These are phyloP conservation scores for Chimonanthus praecox DNA, from an alignment of 164 flowering plant species.

Conservation along the genomic window DNA sequence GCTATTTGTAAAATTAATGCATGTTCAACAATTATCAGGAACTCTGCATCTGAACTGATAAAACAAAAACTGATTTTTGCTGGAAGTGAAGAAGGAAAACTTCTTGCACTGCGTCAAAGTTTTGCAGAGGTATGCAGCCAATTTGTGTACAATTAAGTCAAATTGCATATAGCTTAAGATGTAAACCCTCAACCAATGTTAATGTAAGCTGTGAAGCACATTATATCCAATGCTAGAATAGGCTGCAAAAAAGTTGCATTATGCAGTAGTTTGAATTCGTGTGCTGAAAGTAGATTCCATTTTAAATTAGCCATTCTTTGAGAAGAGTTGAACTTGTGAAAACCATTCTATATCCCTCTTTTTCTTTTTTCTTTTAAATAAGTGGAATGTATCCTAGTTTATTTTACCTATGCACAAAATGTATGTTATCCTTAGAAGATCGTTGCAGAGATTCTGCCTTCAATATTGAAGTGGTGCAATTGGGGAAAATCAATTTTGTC, in stretches of 20 bases:
- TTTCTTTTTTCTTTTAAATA: no score
- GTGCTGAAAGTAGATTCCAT: not conserved
- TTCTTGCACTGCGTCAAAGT: conserved; percentile 85
- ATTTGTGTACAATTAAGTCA: not conserved
- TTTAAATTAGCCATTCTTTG: not conserved
- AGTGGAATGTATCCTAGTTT: not conserved
- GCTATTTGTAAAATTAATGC: not conserved
- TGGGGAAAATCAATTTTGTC: no score
- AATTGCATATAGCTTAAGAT: not conserved
- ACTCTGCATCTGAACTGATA: conserved; percentile 75
- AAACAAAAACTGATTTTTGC: conserved; percentile 79
- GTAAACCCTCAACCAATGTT: not conserved
- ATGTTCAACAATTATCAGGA: conserved; percentile 39
- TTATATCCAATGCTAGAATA: not conserved
- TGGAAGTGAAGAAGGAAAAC: conserved; percentile 95
- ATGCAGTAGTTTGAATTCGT: not conserved
- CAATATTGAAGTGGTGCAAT: no score
- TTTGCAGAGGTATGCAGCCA: conserved; percentile 66
- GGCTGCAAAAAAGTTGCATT: not conserved
- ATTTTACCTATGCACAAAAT: not conserved
- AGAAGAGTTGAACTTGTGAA: not conserved
- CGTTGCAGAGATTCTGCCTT: no score
- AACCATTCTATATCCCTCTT: no score
- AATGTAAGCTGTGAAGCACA: not conserved
- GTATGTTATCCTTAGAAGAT: no score